A percentile compares a stretch with the other conserved stretches of the same genome.
Evolutionary conservation across 116 monocot genomes (phyloP).

Genomic region (Zostera marina): DNA sequence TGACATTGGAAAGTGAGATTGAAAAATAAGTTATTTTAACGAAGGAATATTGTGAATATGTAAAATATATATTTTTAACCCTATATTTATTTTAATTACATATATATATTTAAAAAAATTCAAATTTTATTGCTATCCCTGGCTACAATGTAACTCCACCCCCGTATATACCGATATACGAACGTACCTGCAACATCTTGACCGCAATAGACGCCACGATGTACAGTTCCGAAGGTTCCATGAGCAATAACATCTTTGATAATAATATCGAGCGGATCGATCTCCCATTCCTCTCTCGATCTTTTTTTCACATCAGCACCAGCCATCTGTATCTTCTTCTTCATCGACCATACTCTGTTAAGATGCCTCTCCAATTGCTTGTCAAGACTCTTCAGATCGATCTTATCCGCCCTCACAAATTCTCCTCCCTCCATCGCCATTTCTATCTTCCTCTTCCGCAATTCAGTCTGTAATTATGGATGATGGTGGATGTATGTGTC

Average conservation of each 20-base stretch:
- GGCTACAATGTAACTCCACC: too few species aligned
- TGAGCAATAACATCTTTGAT: conserved; percentile 55
- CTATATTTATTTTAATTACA: too few species aligned
- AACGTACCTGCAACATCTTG: conserved; percentile 57
- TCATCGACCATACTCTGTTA: conserved; percentile 34
- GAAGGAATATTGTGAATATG: too few species aligned
- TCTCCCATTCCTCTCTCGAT: conserved; percentile 66
- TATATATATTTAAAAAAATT: too few species aligned
- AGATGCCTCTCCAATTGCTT: conserved; percentile 71
- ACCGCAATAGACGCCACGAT: conserved; percentile 69
- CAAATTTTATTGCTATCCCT: too few species aligned
- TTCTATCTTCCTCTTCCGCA: conserved; percentile 1
- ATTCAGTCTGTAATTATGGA: neutral
- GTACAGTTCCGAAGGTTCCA: conserved; percentile 82
- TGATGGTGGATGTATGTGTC: neutral
- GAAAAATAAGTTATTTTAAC: too few species aligned
- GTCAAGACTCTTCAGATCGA: conserved; percentile 75
- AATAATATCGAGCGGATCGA: conserved; percentile 52
- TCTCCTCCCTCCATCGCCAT: conserved; percentile 14
- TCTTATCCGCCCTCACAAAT: conserved; percentile 81
- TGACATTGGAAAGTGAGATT: too few species aligned
- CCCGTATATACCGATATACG: too few species aligned
- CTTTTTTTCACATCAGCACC: conserved; percentile 1
- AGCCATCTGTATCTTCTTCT: conserved; percentile 29
- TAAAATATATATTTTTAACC: too few species aligned